phyloP scores from a whole-genome alignment of 495 filamentous ascomycete species.

The Wilcoxina mikolae region DNA sequence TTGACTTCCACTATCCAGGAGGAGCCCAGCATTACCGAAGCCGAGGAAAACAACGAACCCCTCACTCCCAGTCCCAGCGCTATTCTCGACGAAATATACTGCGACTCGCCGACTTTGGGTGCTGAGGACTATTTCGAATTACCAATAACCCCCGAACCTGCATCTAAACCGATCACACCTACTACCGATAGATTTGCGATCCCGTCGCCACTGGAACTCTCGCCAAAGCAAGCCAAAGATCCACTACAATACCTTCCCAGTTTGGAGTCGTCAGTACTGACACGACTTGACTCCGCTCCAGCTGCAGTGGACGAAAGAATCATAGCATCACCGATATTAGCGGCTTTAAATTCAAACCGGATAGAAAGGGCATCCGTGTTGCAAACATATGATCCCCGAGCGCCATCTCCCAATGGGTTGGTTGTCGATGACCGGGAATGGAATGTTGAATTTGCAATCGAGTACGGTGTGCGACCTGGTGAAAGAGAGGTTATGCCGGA shows the following conservation, averaged over 20 bases:
- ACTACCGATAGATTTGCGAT: neutral
- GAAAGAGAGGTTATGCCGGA: conserved; percentile 23
- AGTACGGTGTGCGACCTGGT: conserved; percentile 17
- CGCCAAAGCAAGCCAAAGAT: neutral
- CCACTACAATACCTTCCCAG: neutral
- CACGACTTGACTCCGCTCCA: neutral
- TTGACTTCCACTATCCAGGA: no score
- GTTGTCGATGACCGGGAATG: neutral
- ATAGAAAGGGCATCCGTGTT: neutral
- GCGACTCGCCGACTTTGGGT: conserved; percentile 6
- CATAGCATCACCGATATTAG: neutral
- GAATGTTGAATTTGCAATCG: neutral
- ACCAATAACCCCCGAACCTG: neutral
- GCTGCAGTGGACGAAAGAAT: neutral
- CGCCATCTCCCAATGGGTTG: neutral
- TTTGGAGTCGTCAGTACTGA: neutral
- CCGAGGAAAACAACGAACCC: neutral
- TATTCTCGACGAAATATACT: conserved; percentile 4
- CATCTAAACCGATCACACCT: neutral
- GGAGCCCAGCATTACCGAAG: neutral
- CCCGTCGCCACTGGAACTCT: neutral
- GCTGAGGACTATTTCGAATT: neutral
- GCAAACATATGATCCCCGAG: neutral
- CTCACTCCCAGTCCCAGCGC: neutral
- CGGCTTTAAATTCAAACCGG: neutral